Conservation (phyloP, 352 stramenopile species). For the Saprolegnia parasitica region DNA sequence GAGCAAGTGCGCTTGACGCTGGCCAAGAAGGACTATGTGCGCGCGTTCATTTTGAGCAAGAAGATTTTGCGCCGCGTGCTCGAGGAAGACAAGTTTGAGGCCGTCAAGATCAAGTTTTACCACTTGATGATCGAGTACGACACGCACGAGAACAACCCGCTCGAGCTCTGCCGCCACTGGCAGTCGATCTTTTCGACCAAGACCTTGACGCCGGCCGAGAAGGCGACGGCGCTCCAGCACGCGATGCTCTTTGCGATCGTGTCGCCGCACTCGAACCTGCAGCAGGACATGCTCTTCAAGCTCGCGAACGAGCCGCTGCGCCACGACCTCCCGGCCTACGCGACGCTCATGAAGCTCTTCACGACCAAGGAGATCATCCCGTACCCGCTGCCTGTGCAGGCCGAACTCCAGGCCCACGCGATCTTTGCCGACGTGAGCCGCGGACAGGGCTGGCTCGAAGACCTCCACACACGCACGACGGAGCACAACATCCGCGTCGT, state of each 20-base stretch:
- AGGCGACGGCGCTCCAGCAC: constrained; percentile 64
- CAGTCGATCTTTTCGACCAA: constrained; percentile 79
- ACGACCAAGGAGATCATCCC: constrained; percentile 96
- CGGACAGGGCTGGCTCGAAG: constrained; percentile 79
- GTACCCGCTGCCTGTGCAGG: constrained; percentile 89
- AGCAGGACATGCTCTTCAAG: constrained; percentile 70
- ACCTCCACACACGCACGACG: constrained; percentile 90
- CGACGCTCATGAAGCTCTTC: constrained; percentile 80
- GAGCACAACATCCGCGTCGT: constrained; percentile 97
- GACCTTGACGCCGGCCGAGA: constrained; percentile 58
- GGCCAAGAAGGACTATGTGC: constrained; percentile 96
- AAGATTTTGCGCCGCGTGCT: constrained; percentile 95
- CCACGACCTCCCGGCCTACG: constrained; percentile 59
- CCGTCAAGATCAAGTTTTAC: constrained; percentile 97
- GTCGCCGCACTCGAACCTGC: constrained; percentile 69
- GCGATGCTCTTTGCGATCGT: constrained; percentile 73
- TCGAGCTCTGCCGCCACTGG: constrained; percentile 90
- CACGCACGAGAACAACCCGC: constrained; percentile 93
- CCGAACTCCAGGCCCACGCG: constrained; percentile 68
- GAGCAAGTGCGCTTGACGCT: constrained; percentile 97
- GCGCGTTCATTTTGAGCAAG: constrained; percentile 93
- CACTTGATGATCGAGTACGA: constrained; percentile 95
- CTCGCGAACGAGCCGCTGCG: constrained; percentile 56
- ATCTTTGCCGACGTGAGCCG: constrained; percentile 77
- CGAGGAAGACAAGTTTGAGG: constrained; percentile 70